Evolutionary conservation across 805 yeast genomes (phyloP).

Genomic region (Lipomyces chichibuensis): DNA sequence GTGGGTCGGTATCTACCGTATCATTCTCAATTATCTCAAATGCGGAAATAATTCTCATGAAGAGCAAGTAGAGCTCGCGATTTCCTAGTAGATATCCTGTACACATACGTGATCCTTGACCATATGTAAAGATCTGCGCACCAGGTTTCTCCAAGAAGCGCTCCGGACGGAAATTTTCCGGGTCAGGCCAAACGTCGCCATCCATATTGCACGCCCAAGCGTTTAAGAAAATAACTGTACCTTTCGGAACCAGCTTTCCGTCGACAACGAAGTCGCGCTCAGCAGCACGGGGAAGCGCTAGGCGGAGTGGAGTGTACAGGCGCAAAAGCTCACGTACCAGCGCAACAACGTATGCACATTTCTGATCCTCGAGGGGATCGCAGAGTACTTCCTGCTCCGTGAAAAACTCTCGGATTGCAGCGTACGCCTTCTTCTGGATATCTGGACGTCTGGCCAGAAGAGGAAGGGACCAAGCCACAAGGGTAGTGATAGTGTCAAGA

Average conservation of each 20-base stretch:
- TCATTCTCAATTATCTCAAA: slow-evolving; percentile 50
- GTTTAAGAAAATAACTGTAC: slow-evolving; percentile 63
- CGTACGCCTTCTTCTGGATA: slow-evolving; percentile 52
- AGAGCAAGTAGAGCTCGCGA: slow-evolving; percentile 63
- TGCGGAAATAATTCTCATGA: slow-evolving; percentile 56
- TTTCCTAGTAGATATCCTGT: slow-evolving; percentile 67
- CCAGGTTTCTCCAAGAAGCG: slow-evolving; percentile 39
- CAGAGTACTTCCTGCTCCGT: slow-evolving; percentile 38
- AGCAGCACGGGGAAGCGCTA: slow-evolving; percentile 63
- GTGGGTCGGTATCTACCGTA: slow-evolving; percentile 35
- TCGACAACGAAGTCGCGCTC: slow-evolving; percentile 51
- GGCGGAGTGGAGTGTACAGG: slow-evolving; percentile 63
- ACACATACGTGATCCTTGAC: slow-evolving; percentile 74
- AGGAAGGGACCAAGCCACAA: slow-evolving; percentile 60
- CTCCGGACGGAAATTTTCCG: slow-evolving; percentile 42
- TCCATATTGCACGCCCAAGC: slow-evolving; percentile 74
- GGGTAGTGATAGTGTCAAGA: slow-evolving; percentile 67
- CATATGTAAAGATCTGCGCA: slow-evolving; percentile 47
- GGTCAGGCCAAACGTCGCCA: slow-evolving; percentile 38
- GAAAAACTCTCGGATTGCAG: slow-evolving; percentile 47
- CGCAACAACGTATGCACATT: slow-evolving; percentile 57
- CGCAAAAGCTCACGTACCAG: slow-evolving; percentile 64
- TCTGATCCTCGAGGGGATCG: slow-evolving; percentile 38
- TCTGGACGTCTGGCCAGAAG: slow-evolving; percentile 53
- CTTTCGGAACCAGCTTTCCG: slow-evolving; percentile 53